phyloP scores from a whole-genome alignment of 257 asterid species.

The Lavandula angustifolia region DNA sequence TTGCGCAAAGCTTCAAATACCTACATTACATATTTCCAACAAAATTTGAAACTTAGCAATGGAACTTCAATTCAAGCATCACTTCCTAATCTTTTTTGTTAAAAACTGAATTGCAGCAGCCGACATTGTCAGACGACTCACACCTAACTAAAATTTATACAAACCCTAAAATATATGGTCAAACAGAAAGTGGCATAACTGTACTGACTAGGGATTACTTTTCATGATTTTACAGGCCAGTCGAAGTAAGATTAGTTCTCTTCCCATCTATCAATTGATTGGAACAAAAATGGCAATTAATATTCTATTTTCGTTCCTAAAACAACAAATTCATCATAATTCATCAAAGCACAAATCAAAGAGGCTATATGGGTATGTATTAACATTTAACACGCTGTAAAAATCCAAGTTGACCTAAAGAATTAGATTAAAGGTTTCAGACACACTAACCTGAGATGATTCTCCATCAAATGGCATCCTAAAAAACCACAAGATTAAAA shows the following conservation, averaged over 20 bases:
- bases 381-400: conserved; percentile 7
- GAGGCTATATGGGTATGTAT: not conserved
- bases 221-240: not conserved
- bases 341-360: not conserved
- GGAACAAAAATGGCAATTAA: not conserved
- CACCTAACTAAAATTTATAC: not conserved
- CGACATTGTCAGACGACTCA: not conserved
- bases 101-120: not conserved
- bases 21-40: not conserved
- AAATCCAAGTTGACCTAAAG: conserved; percentile 6
- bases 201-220: no score
- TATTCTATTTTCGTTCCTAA: not conserved
- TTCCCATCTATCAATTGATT: conserved; percentile 6
- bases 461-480: conserved; percentile 71
- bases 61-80: not conserved
- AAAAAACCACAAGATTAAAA: conserved; percentile 38
- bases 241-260: conserved; percentile 4
- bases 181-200: not conserved
- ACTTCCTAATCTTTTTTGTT: not conserved
- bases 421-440: conserved; percentile 17
- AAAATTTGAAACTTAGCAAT: not conserved
- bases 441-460: conserved; percentile 66
- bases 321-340: not conserved
- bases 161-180: not conserved
- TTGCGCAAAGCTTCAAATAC: no score